Conservation (phyloP, 768 basidiomycete species). For the Cubamyces lactineus region DNA sequence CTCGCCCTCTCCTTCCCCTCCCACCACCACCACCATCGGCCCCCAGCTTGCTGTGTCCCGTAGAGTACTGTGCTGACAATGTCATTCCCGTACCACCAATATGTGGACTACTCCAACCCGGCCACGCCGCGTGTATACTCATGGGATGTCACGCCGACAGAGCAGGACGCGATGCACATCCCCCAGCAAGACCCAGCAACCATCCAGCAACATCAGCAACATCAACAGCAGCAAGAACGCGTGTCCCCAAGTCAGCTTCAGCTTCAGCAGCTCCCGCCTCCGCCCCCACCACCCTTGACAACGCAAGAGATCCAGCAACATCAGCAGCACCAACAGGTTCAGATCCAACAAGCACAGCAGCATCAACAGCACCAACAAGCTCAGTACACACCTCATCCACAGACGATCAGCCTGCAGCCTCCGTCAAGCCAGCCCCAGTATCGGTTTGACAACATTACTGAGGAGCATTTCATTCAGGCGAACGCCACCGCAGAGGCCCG, state of each 20-base stretch:
- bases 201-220: slow-evolving; percentile 14
- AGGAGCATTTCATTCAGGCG: slow-evolving; percentile 24
- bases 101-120: slow-evolving; percentile 29
- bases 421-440: slow-evolving; percentile 12
- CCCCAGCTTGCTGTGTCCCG: slow-evolving; percentile 18
- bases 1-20: not conserved
- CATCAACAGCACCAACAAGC: slow-evolving; percentile 13
- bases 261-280: slow-evolving; percentile 20
- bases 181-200: slow-evolving; percentile 15
- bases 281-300: slow-evolving; percentile 7
- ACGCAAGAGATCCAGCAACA: slow-evolving; percentile 12
- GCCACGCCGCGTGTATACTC: slow-evolving; percentile 25
- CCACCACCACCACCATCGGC: slow-evolving; percentile 4
- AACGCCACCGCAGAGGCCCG: slow-evolving; percentile 13
- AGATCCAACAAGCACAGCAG: slow-evolving; percentile 2
- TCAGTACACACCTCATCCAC: slow-evolving; percentile 15
- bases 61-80: slow-evolving; percentile 22
- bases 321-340: slow-evolving; percentile 9
- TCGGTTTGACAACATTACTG: slow-evolving; percentile 29
- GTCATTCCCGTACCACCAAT: slow-evolving; percentile 29
- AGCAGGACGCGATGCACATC: slow-evolving; percentile 16
- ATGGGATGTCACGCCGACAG: slow-evolving; percentile 24
- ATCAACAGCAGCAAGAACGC: slow-evolving; percentile 17
- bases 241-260: slow-evolving; percentile 23
- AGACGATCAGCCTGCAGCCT: slow-evolving; percentile 18